These are phyloP conservation scores for Pogostemon cablin DNA, from an alignment of 257 asterid species.

Conservation along the genomic window DNA sequence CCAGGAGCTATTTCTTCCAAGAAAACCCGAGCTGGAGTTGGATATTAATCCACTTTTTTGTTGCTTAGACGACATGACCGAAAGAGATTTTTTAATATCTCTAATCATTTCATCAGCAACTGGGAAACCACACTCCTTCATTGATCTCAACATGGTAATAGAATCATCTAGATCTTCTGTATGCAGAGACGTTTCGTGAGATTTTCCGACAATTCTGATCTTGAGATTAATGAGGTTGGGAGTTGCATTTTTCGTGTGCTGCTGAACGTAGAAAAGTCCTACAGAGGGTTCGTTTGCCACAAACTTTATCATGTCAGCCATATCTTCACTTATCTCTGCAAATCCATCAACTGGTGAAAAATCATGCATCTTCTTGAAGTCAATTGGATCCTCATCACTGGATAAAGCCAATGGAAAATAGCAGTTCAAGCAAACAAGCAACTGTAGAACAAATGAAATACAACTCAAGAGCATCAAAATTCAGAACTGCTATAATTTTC, in stretches of 20 bases:
- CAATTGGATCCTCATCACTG: constrained; percentile 82
- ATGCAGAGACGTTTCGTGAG: constrained; percentile 65
- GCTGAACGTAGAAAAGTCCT: constrained; percentile 92
- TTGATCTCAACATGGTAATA: constrained; percentile 60
- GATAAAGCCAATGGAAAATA: constrained; percentile 4
- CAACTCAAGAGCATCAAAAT: neutral
- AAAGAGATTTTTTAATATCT: constrained; percentile 66
- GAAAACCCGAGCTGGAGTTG: constrained; percentile 55
- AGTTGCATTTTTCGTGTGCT: constrained; percentile 71
- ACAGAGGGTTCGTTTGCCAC: constrained; percentile 97
- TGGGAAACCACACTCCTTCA: constrained; percentile 84
- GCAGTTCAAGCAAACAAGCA: neutral
- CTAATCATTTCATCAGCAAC: constrained; percentile 77
- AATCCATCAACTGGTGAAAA: constrained; percentile 84
- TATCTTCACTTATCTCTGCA: constrained; percentile 73
- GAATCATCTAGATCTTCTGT: constrained; percentile 89
- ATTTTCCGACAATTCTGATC: constrained; percentile 58
- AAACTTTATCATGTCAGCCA: constrained; percentile 80
- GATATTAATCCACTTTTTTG: constrained; percentile 64
- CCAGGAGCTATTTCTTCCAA: constrained; percentile 71
- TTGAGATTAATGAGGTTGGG: constrained; percentile 76
- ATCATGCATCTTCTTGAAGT: constrained; percentile 78
- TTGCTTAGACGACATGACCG: constrained; percentile 61
- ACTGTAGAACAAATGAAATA: neutral
- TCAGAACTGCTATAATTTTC: neutral